Base-by-base conservation (phyloP, 2,329 filamentous ascomycete genomes). In the Colletotrichum viniferum region DNA sequence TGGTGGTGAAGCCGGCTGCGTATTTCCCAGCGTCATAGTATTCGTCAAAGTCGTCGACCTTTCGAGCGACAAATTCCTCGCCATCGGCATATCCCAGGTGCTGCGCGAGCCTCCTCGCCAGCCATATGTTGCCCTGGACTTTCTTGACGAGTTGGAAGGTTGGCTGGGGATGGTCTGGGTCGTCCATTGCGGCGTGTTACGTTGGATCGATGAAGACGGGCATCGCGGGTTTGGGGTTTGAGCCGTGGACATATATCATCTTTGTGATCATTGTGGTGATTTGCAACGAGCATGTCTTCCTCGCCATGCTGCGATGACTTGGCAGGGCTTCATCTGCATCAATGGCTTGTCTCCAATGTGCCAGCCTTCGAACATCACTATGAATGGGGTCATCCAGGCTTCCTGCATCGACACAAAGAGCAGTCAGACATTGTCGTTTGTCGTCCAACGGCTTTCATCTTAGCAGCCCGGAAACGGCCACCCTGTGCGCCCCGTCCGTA, bases 11-110 rank as follows among this genome's bases (percentile, higher is more conserved):
- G 55, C 67, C 67, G 10, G 69, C 48, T 9, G 68, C 61, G 55
- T 72, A 56, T 24, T 73, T 60, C 2, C 69, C 67, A 7, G 69
- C 64, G 4, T 68, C 38, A 28, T 73, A 76, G 66, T 75, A 70
- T 28, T 70, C 68, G 48, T 77, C 74, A 60, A 75, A 77, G 24
- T 78, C 55, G n/a, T 78, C 75, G 64, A 80, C 76, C 8, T 74
- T 79, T 62, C 78, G 77, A 18, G 83, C 85, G 24, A 87, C 77
- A 76, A 85, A 84, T 52, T 80, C 76, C 52, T 82, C 80, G 63
- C 80, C 79, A 64, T 76, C 74, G 60, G 66, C 71, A 60, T 74
- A 74, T 18, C 58, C 21, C 1, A 60, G 18, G 65, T 71, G 55
- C 71, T 84, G 81, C 8, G 78, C 77, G n/a, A 62, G 58, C 61